phyloP scores from a whole-genome alignment of 2,329 filamentous ascomycete genomes.

The Chaetomiaceae sp. region DNA sequence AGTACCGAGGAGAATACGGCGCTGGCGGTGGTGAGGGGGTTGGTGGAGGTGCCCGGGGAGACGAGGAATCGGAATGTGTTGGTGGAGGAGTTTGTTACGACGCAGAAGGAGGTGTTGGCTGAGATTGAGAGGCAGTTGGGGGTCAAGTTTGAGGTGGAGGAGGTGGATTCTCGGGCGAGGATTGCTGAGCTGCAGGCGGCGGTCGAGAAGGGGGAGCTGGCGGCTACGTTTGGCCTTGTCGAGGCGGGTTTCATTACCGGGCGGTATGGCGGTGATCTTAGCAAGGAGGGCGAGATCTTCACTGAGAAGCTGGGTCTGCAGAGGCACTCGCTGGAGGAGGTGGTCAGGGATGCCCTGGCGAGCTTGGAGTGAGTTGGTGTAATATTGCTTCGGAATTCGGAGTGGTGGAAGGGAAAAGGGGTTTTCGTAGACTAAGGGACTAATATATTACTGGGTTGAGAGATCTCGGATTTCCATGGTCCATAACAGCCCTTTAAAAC shows the following conservation, averaged over 20 bases:
- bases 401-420: too few relatives aligned
- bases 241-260: constrained; percentile 33
- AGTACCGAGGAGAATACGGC: constrained; percentile 36
- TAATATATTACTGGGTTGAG: too few relatives aligned
- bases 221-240: constrained; percentile 29
- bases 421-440: too few relatives aligned
- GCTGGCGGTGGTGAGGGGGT: constrained; percentile 27
- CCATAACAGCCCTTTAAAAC: too few relatives aligned
- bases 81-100: constrained; percentile 33
- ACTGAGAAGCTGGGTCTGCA: constrained; percentile 31
- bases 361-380: neutral
- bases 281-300: constrained; percentile 33
- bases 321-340: constrained; percentile 27
- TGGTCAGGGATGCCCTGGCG: constrained; percentile 21
- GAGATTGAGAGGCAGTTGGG: constrained; percentile 47
- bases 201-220: constrained; percentile 23
- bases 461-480: too few relatives aligned
- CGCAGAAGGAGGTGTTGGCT: constrained; percentile 37
- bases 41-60: constrained; percentile 28
- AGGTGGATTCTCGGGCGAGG: constrained; percentile 25
- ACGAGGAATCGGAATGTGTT: constrained; percentile 33
- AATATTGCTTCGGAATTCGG: too few relatives aligned
- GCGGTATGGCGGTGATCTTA: constrained; percentile 31
- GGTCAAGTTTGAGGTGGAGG: constrained; percentile 33
- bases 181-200: constrained; percentile 31